Percentiles rank a stretch among this genome's conserved stretches.
Conservation (phyloP, 208 protist species). For the Wallacemonas rigidus region DNA sequence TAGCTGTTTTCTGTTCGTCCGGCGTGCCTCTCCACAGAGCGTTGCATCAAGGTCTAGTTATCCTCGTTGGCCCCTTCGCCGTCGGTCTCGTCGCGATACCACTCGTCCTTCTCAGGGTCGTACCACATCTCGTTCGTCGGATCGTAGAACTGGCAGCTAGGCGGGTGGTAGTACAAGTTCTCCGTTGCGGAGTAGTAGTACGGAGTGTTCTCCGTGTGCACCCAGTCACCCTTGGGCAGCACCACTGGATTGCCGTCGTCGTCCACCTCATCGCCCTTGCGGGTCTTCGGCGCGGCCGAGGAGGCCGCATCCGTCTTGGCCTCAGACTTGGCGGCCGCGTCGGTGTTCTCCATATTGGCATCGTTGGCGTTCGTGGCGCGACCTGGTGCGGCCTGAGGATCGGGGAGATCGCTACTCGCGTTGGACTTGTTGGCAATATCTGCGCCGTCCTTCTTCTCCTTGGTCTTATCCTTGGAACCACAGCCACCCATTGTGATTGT, state of each 20-base stretch:
- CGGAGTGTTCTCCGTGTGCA: conserved; percentile 76
- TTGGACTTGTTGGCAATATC: conserved; percentile 19
- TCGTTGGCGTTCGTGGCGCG: conserved; percentile 31
- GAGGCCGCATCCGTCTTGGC: conserved; percentile 6
- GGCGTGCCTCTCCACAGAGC: not conserved
- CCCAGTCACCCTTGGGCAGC: conserved; percentile 82
- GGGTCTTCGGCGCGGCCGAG: conserved; percentile 21
- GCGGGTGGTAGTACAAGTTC: conserved; percentile 90
- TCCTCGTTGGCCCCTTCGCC: conserved; percentile 22
- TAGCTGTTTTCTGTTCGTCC: not conserved
- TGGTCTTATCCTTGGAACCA: conserved; percentile 43
- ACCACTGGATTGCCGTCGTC: conserved; percentile 61
- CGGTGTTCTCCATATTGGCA: conserved; percentile 14
- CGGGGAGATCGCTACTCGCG: conserved; percentile 12
- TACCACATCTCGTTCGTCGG: conserved; percentile 92
- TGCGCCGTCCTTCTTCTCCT: conserved; percentile 19
- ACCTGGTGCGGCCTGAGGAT: conserved; percentile 25
- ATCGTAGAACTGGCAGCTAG: conserved; percentile 91
- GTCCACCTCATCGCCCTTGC: conserved; percentile 34
- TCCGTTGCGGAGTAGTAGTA: conserved; percentile 88
- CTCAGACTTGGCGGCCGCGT: conserved; percentile 11
- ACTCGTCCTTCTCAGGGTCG: conserved; percentile 87
- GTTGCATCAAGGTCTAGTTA: too few relatives aligned
- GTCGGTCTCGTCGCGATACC: conserved; percentile 70
- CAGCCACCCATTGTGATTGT: conserved; percentile 46